Conservation (phyloP, 169 alveolate species). For the Fabrea salina region DNA sequence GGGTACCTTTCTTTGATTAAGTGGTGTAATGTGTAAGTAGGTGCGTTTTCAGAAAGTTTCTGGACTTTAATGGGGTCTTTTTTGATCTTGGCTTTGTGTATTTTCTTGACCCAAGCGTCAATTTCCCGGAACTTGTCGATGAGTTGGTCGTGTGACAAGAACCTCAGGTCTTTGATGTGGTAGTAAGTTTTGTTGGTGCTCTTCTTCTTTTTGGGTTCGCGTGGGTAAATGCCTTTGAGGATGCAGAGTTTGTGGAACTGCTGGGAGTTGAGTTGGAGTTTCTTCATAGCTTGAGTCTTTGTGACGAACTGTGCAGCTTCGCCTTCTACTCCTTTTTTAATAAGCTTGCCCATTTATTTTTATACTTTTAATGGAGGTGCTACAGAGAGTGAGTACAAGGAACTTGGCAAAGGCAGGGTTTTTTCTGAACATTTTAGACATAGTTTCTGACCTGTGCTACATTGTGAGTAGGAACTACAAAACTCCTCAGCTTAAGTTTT, state of each 20-base stretch:
- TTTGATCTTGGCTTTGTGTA: constrained; percentile 84
- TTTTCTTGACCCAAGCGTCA: constrained; percentile 88
- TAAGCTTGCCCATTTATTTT: constrained; percentile 70
- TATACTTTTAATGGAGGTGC: not conserved
- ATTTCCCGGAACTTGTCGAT: constrained; percentile 84
- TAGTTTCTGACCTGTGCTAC: not conserved
- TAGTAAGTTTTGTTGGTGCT: constrained; percentile 91
- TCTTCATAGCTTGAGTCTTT: constrained; percentile 87
- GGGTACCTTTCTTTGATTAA: constrained; percentile 97
- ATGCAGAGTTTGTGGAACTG: constrained; percentile 97
- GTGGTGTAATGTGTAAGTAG: constrained; percentile 91
- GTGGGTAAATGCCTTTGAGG: constrained; percentile 98
- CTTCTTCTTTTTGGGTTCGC: constrained; percentile 96
- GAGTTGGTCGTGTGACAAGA: constrained; percentile 85
- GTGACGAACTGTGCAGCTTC: constrained; percentile 89
- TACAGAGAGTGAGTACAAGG: not conserved
- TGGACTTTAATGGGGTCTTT: constrained; percentile 86
- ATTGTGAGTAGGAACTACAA: not conserved
- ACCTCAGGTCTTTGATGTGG: constrained; percentile 92
- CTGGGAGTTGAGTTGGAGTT: constrained; percentile 86
- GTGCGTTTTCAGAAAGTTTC: constrained; percentile 79
- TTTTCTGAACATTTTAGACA: not conserved
- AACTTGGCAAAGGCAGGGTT: not conserved
- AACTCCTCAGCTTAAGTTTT: not conserved
- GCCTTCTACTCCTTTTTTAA: constrained; percentile 87